phyloP scores from a whole-genome alignment of 345 rosid genomes.

The Turnera subulata region DNA sequence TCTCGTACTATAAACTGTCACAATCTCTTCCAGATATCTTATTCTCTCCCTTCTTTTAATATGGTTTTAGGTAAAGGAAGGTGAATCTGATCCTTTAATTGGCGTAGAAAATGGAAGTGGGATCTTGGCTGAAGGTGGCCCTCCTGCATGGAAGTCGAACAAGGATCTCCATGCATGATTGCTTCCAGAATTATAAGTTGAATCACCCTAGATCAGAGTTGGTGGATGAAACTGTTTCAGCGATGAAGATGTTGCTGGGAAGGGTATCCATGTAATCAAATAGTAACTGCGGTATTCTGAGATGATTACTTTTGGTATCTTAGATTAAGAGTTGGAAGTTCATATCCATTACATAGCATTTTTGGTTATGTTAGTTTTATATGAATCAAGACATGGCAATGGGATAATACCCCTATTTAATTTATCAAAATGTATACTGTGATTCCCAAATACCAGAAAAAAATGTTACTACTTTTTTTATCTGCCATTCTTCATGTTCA shows the following conservation, averaged over 20 bases:
- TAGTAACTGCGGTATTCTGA: constrained; percentile 16
- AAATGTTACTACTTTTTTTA: too few relatives aligned
- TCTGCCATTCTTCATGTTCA: too few relatives aligned
- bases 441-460: neutral
- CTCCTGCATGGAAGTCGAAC: constrained; percentile 80
- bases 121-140: constrained; percentile 48
- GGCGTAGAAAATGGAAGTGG: constrained; percentile 72
- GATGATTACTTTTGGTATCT: constrained; percentile 12
- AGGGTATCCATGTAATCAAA: constrained; percentile 5
- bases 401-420: constrained; percentile 24
- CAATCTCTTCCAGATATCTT: neutral
- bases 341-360: constrained; percentile 25
- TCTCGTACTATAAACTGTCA: too few relatives aligned
- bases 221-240: constrained; percentile 27
- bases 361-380: constrained; percentile 22
- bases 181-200: constrained; percentile 9
- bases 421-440: constrained; percentile 13
- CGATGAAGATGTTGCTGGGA: constrained; percentile 50
- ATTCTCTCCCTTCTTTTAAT: neutral
- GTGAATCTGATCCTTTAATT: constrained; percentile 76
- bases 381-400: constrained; percentile 20
- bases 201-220: constrained; percentile 15
- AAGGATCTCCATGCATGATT: constrained; percentile 84
- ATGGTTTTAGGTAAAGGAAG: constrained; percentile 58
- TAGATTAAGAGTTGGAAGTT: constrained; percentile 20